Base-by-base conservation (phyloP, 495 filamentous ascomycete genomes). In the Hypoxylon intermedium region DNA sequence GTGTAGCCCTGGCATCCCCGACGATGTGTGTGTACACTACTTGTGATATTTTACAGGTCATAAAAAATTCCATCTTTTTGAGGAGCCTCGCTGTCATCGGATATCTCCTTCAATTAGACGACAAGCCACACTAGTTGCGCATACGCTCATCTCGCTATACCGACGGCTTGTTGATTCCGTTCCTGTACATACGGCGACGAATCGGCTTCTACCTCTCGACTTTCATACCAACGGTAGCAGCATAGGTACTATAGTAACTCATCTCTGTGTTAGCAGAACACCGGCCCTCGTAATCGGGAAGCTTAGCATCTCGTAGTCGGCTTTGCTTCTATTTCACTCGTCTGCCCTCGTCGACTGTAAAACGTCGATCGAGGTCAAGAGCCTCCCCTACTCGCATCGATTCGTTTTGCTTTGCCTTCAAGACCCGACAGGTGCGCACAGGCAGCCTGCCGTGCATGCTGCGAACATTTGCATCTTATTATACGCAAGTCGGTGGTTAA, bases 331-430 rank as follows among this genome's bases (percentile, higher is more conserved):
- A 48, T 20, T 36, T 42, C n/a, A 13, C 28, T 12, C 26, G 19
- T 34, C 40, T 19, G 18, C 2, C 47, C 13, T 18, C 30, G 15
- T 21, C 24, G 31, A 42, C 26, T 44, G 53, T 63, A 55, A 54
- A 49, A 58, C 54, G 19, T 59, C 60, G 60, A 64, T 64, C 60
- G 42, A 59, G 13, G 49, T 30, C 9, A 21, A 43, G 11, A 26
- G 15, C 12, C 13, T 21, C 0, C 9, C 34, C 28, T 13, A 50
- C 30, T 26, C 30, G 41, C 42, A 64, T 64, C 60, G 60, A 28
- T 2, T 54, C 20, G n/a, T n/a, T n/a, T n/a, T n/a, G n/a, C n/a
- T n/a, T n/a, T n/a, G 9, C 37, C 30, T 13, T 26, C 20, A 36
- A 46, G 23, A 45, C 26, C 19, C 23, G 46, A 43, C 28, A n/a